Conservation (phyloP, 306 rosid species). For the Hylodesmum podocarpum region DNA sequence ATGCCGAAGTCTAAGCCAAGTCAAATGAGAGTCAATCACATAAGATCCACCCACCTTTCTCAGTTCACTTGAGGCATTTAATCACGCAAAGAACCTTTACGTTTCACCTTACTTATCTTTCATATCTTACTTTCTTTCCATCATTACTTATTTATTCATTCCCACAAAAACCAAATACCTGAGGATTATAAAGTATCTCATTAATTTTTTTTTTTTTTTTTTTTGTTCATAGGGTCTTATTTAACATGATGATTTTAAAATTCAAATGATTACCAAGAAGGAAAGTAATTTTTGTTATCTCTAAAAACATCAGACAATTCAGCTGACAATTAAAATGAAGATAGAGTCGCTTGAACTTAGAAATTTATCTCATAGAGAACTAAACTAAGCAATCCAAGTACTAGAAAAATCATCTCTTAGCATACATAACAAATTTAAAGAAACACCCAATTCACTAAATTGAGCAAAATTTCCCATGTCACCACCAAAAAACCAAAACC, state of each 20-base stretch:
- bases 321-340: background rate
- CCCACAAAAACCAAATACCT: background rate
- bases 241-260: background rate
- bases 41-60: background rate
- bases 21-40: background rate
- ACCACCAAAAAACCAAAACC: background rate
- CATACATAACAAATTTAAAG: background rate
- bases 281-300: background rate
- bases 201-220: background rate
- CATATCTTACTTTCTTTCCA: background rate
- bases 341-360: background rate
- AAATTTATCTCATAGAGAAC: background rate
- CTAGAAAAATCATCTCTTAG: background rate
- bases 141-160: background rate
- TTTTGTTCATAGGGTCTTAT: background rate
- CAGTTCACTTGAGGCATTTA: constrained; percentile 6
- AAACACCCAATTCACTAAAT: background rate
- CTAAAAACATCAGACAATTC: background rate
- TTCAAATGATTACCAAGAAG: background rate
- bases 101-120: background rate
- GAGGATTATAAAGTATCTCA: background rate
- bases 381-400: background rate
- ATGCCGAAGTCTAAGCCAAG: background rate
- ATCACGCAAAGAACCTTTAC: constrained; percentile 7
- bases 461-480: background rate